phyloP scores from a whole-genome alignment of 176 grass and related monocot species.

The Zoysia japonica region DNA sequence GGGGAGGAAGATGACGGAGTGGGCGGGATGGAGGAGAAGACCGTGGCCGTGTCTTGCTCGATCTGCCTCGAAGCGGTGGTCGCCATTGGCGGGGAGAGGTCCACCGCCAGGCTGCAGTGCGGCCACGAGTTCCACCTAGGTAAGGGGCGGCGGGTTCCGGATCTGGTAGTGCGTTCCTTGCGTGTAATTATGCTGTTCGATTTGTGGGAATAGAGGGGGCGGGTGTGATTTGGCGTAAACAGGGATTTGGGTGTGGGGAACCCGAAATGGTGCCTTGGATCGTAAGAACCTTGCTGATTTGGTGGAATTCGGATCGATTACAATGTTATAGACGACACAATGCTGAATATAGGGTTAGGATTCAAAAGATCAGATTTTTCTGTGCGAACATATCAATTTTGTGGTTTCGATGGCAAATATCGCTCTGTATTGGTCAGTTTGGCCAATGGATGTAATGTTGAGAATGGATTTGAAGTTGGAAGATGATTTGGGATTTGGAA shows the following conservation, averaged over 20 bases:
- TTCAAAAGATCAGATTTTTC: background rate
- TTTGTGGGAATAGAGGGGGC: background rate
- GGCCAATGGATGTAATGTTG: background rate
- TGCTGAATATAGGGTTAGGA: background rate
- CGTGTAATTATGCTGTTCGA: background rate
- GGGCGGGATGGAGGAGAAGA: slow-evolving; percentile 42
- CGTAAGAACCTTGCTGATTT: background rate
- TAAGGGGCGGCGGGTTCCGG: background rate
- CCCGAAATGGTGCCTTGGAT: background rate
- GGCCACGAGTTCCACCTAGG: slow-evolving; percentile 95
- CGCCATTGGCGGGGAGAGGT: slow-evolving; percentile 54
- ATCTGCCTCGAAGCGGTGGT: slow-evolving; percentile 86
- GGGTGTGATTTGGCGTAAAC: background rate
- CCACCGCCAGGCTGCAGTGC: slow-evolving; percentile 87
- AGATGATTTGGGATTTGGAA: slow-evolving; percentile 9
- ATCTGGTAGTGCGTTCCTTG: background rate
- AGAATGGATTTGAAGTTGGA: background rate
- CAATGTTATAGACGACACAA: background rate
- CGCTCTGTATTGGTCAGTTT: background rate
- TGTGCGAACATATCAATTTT: background rate
- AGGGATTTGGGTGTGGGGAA: background rate
- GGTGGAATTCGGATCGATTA: background rate
- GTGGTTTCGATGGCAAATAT: background rate
- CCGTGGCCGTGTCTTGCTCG: slow-evolving; percentile 63
- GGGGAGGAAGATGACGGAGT: slow-evolving; percentile 17